phyloP scores from a whole-genome alignment of 2,329 filamentous ascomycete species.

The Talaromyces sp. region DNA sequence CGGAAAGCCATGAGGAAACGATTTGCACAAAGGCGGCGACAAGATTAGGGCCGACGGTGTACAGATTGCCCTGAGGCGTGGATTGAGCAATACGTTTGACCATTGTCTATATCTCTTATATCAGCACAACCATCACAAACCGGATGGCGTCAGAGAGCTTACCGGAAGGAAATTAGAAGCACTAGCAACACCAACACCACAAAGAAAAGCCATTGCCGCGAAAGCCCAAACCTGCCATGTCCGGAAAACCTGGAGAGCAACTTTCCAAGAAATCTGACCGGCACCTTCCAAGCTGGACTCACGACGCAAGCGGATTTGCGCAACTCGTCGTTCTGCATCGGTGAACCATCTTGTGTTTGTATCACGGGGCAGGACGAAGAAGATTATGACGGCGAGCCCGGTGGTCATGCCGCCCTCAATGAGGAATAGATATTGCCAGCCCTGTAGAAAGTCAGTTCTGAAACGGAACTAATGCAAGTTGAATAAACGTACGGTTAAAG shows the following conservation, averaged over 20 bases:
- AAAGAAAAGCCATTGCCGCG: slow-evolving; percentile 6
- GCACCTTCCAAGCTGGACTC: slow-evolving; percentile 1
- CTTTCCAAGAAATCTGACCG: slow-evolving; percentile 8
- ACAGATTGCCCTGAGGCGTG: slow-evolving; percentile 45
- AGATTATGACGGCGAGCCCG: slow-evolving; percentile 27
- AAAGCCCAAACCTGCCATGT: slow-evolving; percentile 10
- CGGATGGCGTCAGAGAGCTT: background rate
- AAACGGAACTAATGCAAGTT: too few species aligned
- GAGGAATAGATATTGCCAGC: slow-evolving; percentile 13
- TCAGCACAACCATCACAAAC: background rate
- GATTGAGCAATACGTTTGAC: slow-evolving; percentile 43
- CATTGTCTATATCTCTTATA: slow-evolving; percentile 24
- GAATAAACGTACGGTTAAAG: background rate
- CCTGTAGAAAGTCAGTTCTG: background rate
- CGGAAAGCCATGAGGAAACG: slow-evolving; percentile 3
- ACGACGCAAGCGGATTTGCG: background rate
- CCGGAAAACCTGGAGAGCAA: background rate
- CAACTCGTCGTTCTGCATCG: slow-evolving; percentile 22
- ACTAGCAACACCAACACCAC: slow-evolving; percentile 9
- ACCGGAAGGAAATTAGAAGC: slow-evolving; percentile 11
- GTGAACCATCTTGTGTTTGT: slow-evolving; percentile 38
- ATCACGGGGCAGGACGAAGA: slow-evolving; percentile 28
- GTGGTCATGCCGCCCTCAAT: slow-evolving; percentile 14
- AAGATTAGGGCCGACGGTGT: slow-evolving; percentile 47
- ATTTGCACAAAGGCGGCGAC: slow-evolving; percentile 41